A percentile compares a stretch with the other conserved stretches of the same genome.
These are phyloP conservation scores for Naganishia sp. DNA, from an alignment of 1,284 basidiomycete species.

Conservation along the genomic window DNA sequence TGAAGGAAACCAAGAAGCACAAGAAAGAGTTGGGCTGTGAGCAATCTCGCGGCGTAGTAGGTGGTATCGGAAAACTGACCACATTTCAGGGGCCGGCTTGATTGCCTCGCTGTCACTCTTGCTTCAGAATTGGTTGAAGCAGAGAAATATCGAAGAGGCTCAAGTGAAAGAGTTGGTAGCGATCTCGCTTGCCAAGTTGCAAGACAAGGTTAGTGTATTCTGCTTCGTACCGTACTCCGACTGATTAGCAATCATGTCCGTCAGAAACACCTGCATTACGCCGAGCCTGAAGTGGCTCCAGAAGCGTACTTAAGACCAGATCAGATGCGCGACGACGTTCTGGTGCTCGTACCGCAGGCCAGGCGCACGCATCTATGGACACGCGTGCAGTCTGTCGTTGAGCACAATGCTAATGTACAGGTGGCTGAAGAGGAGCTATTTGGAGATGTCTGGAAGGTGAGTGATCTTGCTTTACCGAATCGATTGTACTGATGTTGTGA, in stretches of 20 bases:
- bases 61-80: neutral
- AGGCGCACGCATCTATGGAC: slow-evolving; percentile 76
- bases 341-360: slow-evolving; percentile 78
- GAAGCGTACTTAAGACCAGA: slow-evolving; percentile 80
- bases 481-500: neutral
- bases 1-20: slow-evolving; percentile 20
- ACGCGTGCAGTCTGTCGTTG: slow-evolving; percentile 81
- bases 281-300: slow-evolving; percentile 75
- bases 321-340: slow-evolving; percentile 85
- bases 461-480: too few relatives aligned
- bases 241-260: slow-evolving; percentile 3
- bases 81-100: slow-evolving; percentile 29
- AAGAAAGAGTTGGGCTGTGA: slow-evolving; percentile 17
- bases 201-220: slow-evolving; percentile 62
- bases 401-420: slow-evolving; percentile 91
- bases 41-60: neutral
- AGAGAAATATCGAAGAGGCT: slow-evolving; percentile 64
- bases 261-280: slow-evolving; percentile 74
- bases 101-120: slow-evolving; percentile 27
- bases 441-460: slow-evolving; percentile 62
- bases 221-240: neutral
- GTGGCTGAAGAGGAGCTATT: slow-evolving; percentile 81
- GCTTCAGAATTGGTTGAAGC: slow-evolving; percentile 54
- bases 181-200: slow-evolving; percentile 75
- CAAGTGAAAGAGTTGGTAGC: slow-evolving; percentile 76